phyloP scores from a whole-genome alignment of 2,329 filamentous ascomycete genomes.

The Aspergillus fumigatus region DNA sequence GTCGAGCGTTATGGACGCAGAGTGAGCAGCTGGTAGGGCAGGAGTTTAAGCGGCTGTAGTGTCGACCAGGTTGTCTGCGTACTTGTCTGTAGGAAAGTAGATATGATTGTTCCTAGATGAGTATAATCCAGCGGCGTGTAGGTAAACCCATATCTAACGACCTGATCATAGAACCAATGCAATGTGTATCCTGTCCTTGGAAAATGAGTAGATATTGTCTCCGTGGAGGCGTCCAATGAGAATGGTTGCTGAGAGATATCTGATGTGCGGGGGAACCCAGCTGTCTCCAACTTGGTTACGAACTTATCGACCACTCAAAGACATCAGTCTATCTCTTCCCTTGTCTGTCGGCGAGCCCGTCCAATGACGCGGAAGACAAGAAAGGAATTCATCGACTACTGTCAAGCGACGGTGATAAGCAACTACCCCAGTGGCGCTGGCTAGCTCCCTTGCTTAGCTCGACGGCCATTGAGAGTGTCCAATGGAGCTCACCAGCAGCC shows the following conservation, averaged over 20 bases:
- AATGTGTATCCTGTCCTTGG: background rate
- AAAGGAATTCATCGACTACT: background rate
- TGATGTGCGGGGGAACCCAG: background rate
- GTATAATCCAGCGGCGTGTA: too few relatives aligned
- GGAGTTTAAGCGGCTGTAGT: conserved; percentile 13
- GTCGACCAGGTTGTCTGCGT: background rate
- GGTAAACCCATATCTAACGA: too few relatives aligned
- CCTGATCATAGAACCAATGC: background rate
- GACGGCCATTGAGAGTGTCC: background rate
- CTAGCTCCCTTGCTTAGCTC: background rate
- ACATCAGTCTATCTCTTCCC: background rate
- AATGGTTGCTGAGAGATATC: background rate
- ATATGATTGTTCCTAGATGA: background rate
- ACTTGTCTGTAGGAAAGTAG: background rate
- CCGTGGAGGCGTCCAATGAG: background rate
- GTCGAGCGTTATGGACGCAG: conserved; percentile 26
- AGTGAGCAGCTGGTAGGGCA: conserved; percentile 28
- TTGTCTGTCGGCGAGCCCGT: background rate
- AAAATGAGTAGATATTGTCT: background rate
- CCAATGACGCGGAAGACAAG: background rate
- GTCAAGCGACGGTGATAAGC: background rate
- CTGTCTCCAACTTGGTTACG: background rate
- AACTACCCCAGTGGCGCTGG: background rate
- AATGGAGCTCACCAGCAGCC: background rate
- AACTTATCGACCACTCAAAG: background rate